Evolutionary conservation across 495 filamentous ascomycete species (phyloP), one percentile per base, ranked within the genome.

Genomic region (Ramalina intermedia): DNA sequence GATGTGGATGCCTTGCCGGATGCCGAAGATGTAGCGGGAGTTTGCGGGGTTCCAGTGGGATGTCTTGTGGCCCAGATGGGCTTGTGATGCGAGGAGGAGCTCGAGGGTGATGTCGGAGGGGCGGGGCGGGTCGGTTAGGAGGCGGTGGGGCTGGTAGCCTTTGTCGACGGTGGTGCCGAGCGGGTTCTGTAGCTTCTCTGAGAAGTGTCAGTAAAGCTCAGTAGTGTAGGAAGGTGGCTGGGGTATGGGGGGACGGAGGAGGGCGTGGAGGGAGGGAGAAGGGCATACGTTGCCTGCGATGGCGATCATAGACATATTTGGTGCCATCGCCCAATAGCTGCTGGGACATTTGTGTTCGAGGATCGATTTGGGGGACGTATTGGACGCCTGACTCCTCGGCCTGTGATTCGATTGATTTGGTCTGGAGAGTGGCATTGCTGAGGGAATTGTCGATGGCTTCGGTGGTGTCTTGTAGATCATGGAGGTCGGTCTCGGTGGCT

Each of bases 11-110:
- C 82, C 86, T 47, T 88, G 77, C 17, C 90, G 78, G 52, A 93
- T 80, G 58, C 91, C 91, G 62, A 84, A 89, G 64, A 98, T 96
- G 68, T 96, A 96, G 37, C 86, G 81, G 43, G 85, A 80, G 71
- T 96, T 98, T 37, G 79, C 79, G 13, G 93, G 90, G 69, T 96
- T 93, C 91, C 91, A 98, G 48, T 88, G 78, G 41, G 87, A 87
- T 2, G 85, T 91, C 56, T 82, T 73, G 69, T 96, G 91, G 50
- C 91, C 91, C 60, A 96, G 77, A 69, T 98, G 91, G 26, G 80
- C 79, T 63, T 94, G 86, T 9, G 82, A 80, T 21, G 91, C 90
- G 68, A 98, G 81, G 54, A 98, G 79, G 46, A 94, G 74, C 69
- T 95, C 88, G 48, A 98, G 81, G 48, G 87, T 87, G 41, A 94